phyloP scores from a whole-genome alignment of 371 early-diverging fungal species.

The Mucor piriformis region DNA sequence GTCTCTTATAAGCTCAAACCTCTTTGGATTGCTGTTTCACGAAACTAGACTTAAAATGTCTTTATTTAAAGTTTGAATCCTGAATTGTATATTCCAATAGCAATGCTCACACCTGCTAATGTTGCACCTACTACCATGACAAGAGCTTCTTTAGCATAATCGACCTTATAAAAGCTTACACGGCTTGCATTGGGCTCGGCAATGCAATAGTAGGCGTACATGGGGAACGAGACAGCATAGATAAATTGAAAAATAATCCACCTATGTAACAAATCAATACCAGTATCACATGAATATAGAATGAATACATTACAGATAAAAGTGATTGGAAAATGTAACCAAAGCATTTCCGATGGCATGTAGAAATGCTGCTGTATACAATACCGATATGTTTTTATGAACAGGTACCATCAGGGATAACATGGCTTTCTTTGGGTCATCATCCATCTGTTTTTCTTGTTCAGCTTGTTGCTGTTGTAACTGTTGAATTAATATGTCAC shows the following conservation, averaged over 20 bases:
- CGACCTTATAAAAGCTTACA: slow-evolving; percentile 18
- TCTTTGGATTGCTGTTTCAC: no score
- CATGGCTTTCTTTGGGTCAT: slow-evolving; percentile 12
- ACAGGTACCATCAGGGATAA: slow-evolving; percentile 8
- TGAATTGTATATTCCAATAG: slow-evolving; percentile 13
- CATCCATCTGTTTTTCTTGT: neutral
- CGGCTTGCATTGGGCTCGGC: slow-evolving; percentile 28
- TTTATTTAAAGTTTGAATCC: no score
- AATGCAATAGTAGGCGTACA: slow-evolving; percentile 32
- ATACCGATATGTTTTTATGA: slow-evolving; percentile 20
- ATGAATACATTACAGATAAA: slow-evolving; percentile 19
- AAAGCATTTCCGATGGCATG: slow-evolving; percentile 33
- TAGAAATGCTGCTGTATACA: slow-evolving; percentile 24
- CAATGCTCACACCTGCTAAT: slow-evolving; percentile 16
- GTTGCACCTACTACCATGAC: slow-evolving; percentile 5
- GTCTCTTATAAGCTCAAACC: no score
- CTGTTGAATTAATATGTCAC: slow-evolving; percentile 3
- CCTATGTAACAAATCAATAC: slow-evolving; percentile 18
- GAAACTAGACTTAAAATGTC: no score
- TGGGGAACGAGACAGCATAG: slow-evolving; percentile 31
- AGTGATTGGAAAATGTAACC: slow-evolving; percentile 24
- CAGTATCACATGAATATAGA: neutral
- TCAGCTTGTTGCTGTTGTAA: neutral
- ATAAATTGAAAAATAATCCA: slow-evolving; percentile 35
- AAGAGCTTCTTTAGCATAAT: slow-evolving; percentile 20